Percentiles rank a stretch among this genome's conserved stretches.
Conservation (phyloP, 2,329 filamentous ascomycete genomes). For the Tolypocladium amazonense region DNA sequence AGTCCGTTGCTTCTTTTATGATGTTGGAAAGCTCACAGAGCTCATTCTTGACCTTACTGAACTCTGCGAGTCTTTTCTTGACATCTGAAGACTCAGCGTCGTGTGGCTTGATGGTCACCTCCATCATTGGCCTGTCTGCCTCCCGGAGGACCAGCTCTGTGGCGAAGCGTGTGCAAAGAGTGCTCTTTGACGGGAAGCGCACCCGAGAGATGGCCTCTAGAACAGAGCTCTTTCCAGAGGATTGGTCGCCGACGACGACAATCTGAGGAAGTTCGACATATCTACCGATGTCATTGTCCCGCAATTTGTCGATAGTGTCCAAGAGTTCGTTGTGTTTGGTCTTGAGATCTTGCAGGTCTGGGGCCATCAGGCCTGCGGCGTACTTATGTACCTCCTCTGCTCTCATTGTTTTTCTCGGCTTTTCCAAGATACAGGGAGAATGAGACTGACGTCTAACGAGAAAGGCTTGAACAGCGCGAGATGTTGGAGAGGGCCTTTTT, state of each 20-base stretch:
- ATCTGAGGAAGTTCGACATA: slow-evolving; percentile 32
- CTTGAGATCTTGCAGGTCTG: not conserved
- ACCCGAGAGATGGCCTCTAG: slow-evolving; percentile 54
- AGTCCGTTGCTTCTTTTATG: slow-evolving; percentile 26
- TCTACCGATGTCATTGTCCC: slow-evolving; percentile 5
- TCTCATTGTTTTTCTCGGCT: not conserved
- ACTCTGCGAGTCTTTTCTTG: slow-evolving; percentile 8
- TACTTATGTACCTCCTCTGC: not conserved
- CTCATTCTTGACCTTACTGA: not conserved
- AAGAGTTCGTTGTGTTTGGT: slow-evolving; percentile 5
- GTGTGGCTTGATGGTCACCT: slow-evolving; percentile 20
- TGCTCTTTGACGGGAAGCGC: slow-evolving; percentile 46
- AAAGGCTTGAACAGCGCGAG: not conserved
- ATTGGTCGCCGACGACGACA: slow-evolving; percentile 52
- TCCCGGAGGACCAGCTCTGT: slow-evolving; percentile 50
- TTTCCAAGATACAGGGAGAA: not conserved
- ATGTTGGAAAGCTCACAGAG: slow-evolving; percentile 16
- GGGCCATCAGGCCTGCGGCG: not conserved
- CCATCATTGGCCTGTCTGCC: slow-evolving; percentile 18
- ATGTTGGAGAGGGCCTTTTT: too few relatives aligned
- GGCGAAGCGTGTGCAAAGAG: slow-evolving; percentile 51
- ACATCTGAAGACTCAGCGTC: slow-evolving; percentile 13
- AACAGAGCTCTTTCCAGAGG: slow-evolving; percentile 53
- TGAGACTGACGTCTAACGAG: not conserved
- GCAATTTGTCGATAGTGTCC: slow-evolving; percentile 7